phyloP scores from a whole-genome alignment of 306 rosid species.

The Nissolia schottii region DNA sequence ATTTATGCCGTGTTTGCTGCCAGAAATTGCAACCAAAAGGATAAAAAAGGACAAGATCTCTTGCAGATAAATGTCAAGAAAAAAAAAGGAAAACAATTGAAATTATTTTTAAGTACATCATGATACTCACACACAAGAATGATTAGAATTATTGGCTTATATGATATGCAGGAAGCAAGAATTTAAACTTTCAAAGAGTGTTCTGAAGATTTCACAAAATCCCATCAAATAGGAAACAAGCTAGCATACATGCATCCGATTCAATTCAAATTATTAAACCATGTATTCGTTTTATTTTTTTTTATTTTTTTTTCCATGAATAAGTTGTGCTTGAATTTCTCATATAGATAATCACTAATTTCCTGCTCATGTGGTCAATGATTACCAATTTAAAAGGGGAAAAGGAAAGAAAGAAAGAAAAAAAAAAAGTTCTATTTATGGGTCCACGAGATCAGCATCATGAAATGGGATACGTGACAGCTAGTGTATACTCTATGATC shows the following conservation, averaged over 20 bases:
- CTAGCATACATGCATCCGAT: constrained; percentile 9
- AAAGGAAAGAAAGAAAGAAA: not conserved
- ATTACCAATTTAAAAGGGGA: not conserved
- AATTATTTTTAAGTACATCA: not conserved
- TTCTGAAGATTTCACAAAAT: constrained; percentile 28
- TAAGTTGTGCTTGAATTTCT: constrained; percentile 15
- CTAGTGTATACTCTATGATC: constrained; percentile 25
- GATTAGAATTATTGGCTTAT: constrained; percentile 22
- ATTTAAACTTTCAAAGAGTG: constrained; percentile 18
- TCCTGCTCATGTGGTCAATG: not conserved
- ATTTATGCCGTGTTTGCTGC: constrained; percentile 48
- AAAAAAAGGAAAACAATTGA: constrained; percentile 6
- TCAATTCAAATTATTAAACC: constrained; percentile 23
- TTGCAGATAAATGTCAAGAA: constrained; percentile 32
- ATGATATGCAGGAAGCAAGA: constrained; percentile 28
- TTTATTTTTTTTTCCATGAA: constrained; percentile 8
- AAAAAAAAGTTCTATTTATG: not conserved
- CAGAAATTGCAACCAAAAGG: constrained; percentile 52
- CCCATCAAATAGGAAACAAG: constrained; percentile 38
- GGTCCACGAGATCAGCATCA: constrained; percentile 58
- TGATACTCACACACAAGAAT: not conserved
- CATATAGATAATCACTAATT: not conserved
- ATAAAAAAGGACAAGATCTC: constrained; percentile 53
- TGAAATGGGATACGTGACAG: constrained; percentile 48
- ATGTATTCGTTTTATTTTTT: no score